Conservation (phyloP, 148 eudicot genomes). For the Polygonum maritimum region DNA sequence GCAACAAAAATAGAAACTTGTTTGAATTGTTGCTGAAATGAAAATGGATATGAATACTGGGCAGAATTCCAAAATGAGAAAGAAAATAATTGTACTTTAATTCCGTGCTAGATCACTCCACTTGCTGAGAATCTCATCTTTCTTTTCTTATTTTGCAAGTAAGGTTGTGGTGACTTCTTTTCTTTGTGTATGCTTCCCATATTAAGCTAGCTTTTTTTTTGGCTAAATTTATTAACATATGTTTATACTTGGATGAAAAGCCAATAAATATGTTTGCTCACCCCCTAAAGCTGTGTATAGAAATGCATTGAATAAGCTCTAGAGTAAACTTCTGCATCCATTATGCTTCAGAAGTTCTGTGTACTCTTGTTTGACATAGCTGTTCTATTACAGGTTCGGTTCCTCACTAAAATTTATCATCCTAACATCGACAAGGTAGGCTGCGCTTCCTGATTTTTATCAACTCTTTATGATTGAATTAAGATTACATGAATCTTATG, state of each 20-base stretch:
- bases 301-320: background rate
- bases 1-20: background rate
- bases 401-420: constrained; percentile 97
- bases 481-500: background rate
- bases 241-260: background rate
- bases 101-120: no score
- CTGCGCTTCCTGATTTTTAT: background rate
- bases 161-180: no score
- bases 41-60: no score
- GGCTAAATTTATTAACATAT: background rate
- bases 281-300: background rate
- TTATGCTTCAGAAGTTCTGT: background rate
- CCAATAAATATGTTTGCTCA: background rate
- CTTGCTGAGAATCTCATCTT: no score
- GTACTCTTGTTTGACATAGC: constrained; percentile 5
- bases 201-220: background rate
- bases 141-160: no score
- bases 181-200: background rate
- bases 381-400: constrained; percentile 69
- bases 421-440: constrained; percentile 96
- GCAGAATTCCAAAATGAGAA: no score
- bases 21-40: background rate
- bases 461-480: background rate
- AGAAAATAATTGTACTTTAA: no score
- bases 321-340: background rate